phyloP scores from a whole-genome alignment of 768 basidiomycete genomes.

The Cystofilobasidium bisporidii region DNA sequence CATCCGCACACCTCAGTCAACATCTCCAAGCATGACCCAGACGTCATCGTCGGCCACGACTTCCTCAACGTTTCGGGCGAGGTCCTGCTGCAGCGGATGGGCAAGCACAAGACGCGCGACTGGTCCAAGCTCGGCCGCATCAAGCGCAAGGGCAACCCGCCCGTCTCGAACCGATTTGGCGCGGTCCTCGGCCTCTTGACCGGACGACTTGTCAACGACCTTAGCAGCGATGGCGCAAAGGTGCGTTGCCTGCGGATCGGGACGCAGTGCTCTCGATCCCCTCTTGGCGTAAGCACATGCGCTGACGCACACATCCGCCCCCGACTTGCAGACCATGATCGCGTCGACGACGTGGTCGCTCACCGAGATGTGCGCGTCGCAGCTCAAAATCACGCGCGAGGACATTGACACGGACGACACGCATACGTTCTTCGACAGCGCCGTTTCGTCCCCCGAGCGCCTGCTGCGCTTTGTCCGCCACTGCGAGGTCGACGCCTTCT shows the following conservation, averaged over 20 bases:
- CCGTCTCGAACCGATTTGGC: constrained; percentile 47
- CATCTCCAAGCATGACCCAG: constrained; percentile 80
- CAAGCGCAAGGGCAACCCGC: constrained; percentile 53
- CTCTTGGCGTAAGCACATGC: not conserved
- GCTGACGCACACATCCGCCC: too few species aligned
- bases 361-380: constrained; percentile 89
- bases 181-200: constrained; percentile 66
- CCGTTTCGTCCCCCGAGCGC: constrained; percentile 60
- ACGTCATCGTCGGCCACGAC: constrained; percentile 88
- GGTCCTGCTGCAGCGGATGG: constrained; percentile 80
- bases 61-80: constrained; percentile 84
- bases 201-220: constrained; percentile 80
- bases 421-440: constrained; percentile 76
- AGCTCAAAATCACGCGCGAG: constrained; percentile 73
- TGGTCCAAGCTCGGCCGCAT: constrained; percentile 92
- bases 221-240: constrained; percentile 89
- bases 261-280: too few species aligned
- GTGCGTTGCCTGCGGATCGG: constrained; percentile 43
- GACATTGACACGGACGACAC: constrained; percentile 97
- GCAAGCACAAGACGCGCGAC: constrained; percentile 78
- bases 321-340: constrained; percentile 90
- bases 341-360: constrained; percentile 95
- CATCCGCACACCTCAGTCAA: constrained; percentile 46
- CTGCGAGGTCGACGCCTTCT: constrained; percentile 90
- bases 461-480: constrained; percentile 82